Percentiles rank a stretch among this genome's conserved stretches.
phyloP scores from a whole-genome alignment of 495 filamentous ascomycete species.

The Tetracladium setigerum region DNA sequence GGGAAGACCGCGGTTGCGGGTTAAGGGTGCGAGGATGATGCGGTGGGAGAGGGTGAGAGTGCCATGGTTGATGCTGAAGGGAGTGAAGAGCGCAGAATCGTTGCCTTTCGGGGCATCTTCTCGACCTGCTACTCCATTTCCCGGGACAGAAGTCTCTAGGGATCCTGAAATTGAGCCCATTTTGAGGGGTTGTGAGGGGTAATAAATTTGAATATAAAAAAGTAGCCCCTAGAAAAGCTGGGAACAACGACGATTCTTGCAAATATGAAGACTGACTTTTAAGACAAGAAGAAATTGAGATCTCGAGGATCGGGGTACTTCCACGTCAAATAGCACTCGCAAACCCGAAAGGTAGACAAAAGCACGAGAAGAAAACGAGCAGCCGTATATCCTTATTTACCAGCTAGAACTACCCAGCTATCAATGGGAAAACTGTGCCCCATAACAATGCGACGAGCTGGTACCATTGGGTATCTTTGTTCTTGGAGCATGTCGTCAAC shows the following conservation, averaged over 20 bases:
- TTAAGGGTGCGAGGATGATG: constrained; percentile 47
- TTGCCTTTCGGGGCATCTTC: constrained; percentile 5
- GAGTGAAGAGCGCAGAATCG: constrained; percentile 40
- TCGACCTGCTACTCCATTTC: constrained; percentile 5
- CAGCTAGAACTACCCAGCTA: too few relatives aligned
- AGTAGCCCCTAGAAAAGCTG: neutral
- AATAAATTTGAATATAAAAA: neutral
- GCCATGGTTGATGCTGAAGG: constrained; percentile 41
- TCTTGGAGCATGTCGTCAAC: too few relatives aligned
- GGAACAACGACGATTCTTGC: neutral
- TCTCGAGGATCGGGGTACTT: too few relatives aligned
- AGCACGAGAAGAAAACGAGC: too few relatives aligned
- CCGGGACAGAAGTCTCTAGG: constrained; percentile 10
- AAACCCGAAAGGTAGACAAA: too few relatives aligned
- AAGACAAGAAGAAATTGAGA: too few relatives aligned
- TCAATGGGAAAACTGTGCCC: too few relatives aligned
- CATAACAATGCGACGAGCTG: too few relatives aligned
- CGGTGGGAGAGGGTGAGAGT: constrained; percentile 43
- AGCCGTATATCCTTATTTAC: too few relatives aligned
- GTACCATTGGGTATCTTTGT: too few relatives aligned
- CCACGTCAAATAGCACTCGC: too few relatives aligned
- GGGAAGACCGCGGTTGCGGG: constrained; percentile 40
- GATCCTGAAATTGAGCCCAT: constrained; percentile 9
- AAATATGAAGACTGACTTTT: neutral
- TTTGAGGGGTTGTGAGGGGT: neutral